A percentile compares a stretch with the other conserved stretches of the same genome.
These are phyloP conservation scores for Musa troglodytarum DNA, from an alignment of 176 grass and related monocot genomes.

Conservation along the genomic window DNA sequence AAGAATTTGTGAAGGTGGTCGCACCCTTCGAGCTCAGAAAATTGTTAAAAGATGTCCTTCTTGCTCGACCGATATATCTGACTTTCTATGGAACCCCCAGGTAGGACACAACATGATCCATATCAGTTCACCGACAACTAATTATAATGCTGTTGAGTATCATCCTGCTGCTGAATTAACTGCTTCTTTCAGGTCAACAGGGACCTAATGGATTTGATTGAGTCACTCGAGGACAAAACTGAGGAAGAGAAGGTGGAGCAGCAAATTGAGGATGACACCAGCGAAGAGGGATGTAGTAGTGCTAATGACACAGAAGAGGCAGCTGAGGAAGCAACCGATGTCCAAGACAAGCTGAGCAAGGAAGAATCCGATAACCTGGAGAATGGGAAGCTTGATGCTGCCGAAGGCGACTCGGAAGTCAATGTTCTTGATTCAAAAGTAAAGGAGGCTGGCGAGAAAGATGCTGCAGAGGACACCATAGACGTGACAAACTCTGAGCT, in stretches of 20 bases:
- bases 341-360: not conserved
- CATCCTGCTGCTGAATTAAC: slow-evolving; percentile 1
- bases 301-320: not conserved
- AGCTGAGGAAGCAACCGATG: not conserved
- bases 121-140: not conserved
- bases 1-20: slow-evolving; percentile 53
- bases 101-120: slow-evolving; percentile 22
- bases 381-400: not conserved
- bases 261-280: slow-evolving; percentile 11
- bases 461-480: not conserved
- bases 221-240: slow-evolving; percentile 34
- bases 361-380: not conserved
- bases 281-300: slow-evolving; percentile 11
- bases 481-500: not conserved
- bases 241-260: slow-evolving; percentile 28
- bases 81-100: slow-evolving; percentile 74
- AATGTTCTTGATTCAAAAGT: slow-evolving; percentile 7
- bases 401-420: not conserved
- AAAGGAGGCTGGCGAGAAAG: not conserved
- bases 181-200: slow-evolving; percentile 61
- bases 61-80: slow-evolving; percentile 74
- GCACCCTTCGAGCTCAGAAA: slow-evolving; percentile 66
- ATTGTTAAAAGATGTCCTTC: slow-evolving; percentile 81
- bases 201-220: slow-evolving; percentile 73
- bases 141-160: not conserved